These are phyloP conservation scores for Fusarium duplospermum DNA, from an alignment of 2,329 filamentous ascomycete genomes.

Conservation along the genomic window DNA sequence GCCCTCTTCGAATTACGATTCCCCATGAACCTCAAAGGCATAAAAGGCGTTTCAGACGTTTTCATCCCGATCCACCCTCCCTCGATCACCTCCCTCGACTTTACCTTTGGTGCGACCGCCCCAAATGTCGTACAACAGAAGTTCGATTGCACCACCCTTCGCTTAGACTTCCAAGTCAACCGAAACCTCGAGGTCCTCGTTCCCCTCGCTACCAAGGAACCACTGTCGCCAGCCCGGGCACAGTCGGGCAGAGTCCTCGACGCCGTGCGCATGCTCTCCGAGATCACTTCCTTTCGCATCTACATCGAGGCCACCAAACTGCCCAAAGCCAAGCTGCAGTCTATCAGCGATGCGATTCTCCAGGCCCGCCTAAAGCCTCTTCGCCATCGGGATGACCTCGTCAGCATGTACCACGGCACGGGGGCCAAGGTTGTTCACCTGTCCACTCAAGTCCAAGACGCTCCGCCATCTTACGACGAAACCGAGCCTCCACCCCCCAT, in stretches of 20 bases:
- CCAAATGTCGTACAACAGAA: not conserved
- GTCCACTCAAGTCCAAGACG: not conserved
- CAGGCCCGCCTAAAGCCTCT: not conserved
- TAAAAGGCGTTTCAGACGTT: conserved; percentile 1
- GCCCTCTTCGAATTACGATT: conserved; percentile 15
- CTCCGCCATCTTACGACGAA: not conserved
- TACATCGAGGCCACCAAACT: conserved; percentile 7
- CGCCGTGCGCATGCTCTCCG: not conserved
- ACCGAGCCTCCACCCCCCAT: not conserved
- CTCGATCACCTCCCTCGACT: conserved; percentile 1
- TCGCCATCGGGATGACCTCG: not conserved
- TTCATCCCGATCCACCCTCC: conserved; percentile 7
- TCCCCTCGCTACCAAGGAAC: not conserved
- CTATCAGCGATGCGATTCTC: not conserved
- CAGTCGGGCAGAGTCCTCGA: conserved; percentile 15
- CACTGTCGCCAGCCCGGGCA: not conserved
- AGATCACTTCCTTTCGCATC: not conserved
- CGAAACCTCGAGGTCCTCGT: not conserved
- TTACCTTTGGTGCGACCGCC: not conserved
- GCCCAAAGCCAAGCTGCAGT: not conserved
- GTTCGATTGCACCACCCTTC: not conserved
- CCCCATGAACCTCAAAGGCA: conserved; percentile 19
- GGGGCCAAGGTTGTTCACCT: conserved; percentile 1
- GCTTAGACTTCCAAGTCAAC: not conserved
- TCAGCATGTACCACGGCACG: conserved; percentile 11